Percentiles rank a stretch among this genome's conserved stretches.
Conservation (phyloP, 2,329 filamentous ascomycete species). For the Tolypocladium paradoxum region DNA sequence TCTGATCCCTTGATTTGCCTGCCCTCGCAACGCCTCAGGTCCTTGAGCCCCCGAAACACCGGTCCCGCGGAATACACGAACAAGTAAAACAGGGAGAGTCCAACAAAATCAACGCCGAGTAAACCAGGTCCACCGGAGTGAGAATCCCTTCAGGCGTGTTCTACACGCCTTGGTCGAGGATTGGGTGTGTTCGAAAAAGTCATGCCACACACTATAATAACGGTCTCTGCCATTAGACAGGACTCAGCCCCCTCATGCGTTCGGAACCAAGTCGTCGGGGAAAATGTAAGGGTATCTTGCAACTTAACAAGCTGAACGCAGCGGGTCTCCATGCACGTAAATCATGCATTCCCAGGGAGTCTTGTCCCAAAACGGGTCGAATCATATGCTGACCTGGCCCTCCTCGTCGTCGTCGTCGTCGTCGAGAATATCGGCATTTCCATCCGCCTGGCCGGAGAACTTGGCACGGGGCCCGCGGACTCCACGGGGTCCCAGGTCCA, state of each 20-base stretch:
- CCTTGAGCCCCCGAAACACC: not conserved
- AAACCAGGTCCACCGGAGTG: not conserved
- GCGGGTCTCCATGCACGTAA: not conserved
- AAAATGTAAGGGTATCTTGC: not conserved
- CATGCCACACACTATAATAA: not conserved
- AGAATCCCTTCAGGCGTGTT: not conserved
- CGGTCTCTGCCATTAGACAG: not conserved
- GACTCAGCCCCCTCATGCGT: too few relatives aligned
- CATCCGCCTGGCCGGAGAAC: conserved; percentile 10
- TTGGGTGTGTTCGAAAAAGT: not conserved
- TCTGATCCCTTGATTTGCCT: not conserved
- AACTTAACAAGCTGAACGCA: not conserved
- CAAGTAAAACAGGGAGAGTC: not conserved
- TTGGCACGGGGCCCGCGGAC: conserved; percentile 4
- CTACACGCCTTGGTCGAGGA: not conserved
- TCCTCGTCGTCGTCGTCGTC: conserved; percentile 17
- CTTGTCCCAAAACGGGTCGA: not conserved
- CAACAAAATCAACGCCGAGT: not conserved
- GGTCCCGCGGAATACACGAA: not conserved
- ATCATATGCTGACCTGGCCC: not conserved
- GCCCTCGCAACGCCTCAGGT: not conserved
- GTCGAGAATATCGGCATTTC: conserved; percentile 13
- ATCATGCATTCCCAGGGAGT: not conserved
- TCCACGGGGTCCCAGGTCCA: conserved; percentile 33
- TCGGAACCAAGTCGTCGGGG: not conserved